Percentiles rank a stretch among this genome's conserved stretches.
These are phyloP conservation scores for Gnaphalium uliginosum DNA, from an alignment of 129 eudicot genomes.

Conservation along the genomic window DNA sequence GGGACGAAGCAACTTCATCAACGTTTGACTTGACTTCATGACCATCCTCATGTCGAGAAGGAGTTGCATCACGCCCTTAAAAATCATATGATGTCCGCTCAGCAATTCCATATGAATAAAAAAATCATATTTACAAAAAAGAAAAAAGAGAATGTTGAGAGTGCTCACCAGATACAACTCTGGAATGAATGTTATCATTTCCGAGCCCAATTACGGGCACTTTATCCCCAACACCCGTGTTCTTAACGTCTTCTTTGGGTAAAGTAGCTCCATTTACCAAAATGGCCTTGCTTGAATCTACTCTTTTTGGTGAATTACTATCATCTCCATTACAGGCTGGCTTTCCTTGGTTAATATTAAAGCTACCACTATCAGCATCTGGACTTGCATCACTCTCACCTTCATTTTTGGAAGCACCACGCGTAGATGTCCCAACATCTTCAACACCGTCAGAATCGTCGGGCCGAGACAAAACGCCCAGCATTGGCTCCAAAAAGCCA, in stretches of 20 bases:
- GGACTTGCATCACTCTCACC: conserved; percentile 59
- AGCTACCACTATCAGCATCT: conserved; percentile 43
- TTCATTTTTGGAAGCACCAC: conserved; percentile 34
- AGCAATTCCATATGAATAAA: background rate
- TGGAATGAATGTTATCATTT: conserved; percentile 46
- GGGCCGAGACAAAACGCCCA: conserved; percentile 58
- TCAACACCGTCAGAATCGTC: conserved; percentile 41
- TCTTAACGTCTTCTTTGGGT: conserved; percentile 45
- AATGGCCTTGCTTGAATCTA: conserved; percentile 41
- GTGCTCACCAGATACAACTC: conserved; percentile 25
- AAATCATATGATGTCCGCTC: background rate
- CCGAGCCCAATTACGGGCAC: conserved; percentile 29
- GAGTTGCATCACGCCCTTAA: conserved; percentile 51
- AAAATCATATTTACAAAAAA: conserved; percentile 9
- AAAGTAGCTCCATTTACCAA: conserved; percentile 46
- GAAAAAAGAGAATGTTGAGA: background rate
- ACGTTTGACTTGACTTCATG: conserved; percentile 54
- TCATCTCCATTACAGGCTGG: conserved; percentile 58
- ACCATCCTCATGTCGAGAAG: conserved; percentile 42
- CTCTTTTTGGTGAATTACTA: conserved; percentile 39
- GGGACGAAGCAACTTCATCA: conserved; percentile 42
- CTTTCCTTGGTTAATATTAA: conserved; percentile 48
- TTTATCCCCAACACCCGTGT: conserved; percentile 34
- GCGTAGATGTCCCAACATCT: conserved; percentile 47
- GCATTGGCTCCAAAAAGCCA: conserved; percentile 84